Percentiles rank a stretch among this genome's conserved stretches.
These are phyloP conservation scores for Neurospora crassa DNA, from an alignment of 2,329 filamentous ascomycete genomes.

Conservation along the genomic window DNA sequence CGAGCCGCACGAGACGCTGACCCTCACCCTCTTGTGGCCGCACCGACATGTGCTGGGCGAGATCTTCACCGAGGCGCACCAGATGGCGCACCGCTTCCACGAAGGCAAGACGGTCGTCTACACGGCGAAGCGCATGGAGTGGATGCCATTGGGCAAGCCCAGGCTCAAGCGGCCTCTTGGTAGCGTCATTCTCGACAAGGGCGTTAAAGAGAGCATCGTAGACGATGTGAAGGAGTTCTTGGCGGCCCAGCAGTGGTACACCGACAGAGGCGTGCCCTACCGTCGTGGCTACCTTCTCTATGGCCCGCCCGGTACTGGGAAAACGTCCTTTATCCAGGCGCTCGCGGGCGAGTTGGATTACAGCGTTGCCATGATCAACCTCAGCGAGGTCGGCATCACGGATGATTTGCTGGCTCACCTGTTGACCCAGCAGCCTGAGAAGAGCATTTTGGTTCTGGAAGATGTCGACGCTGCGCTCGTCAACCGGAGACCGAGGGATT, in stretches of 20 bases:
- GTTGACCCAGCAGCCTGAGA: conserved; percentile 72
- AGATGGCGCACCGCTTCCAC: conserved; percentile 65
- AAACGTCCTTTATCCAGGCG: conserved; percentile 93
- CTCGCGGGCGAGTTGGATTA: conserved; percentile 88
- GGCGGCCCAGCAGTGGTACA: conserved; percentile 73
- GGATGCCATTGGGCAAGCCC: conserved; percentile 75
- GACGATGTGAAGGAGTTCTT: conserved; percentile 78
- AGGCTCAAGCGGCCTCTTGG: conserved; percentile 78
- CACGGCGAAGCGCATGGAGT: conserved; percentile 73
- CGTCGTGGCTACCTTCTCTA: conserved; percentile 81
- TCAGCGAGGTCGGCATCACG: conserved; percentile 81
- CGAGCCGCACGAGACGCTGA: conserved; percentile 88
- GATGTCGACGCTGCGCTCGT: conserved; percentile 87
- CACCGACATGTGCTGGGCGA: conserved; percentile 84
- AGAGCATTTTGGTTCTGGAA: conserved; percentile 76
- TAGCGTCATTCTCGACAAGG: conserved; percentile 78
- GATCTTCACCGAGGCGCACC: conserved; percentile 79
- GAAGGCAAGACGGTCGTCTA: conserved; percentile 94
- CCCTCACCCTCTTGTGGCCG: conserved; percentile 82
- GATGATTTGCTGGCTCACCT: conserved; percentile 83
- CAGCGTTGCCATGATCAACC: conserved; percentile 83
- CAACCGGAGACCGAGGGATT: conserved; percentile 66
- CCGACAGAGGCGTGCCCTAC: conserved; percentile 90
- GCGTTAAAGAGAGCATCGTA: conserved; percentile 73
- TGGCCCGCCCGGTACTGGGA: conserved; percentile 83